These are phyloP conservation scores for Tetrahymena borealis DNA, from an alignment of 73 alveolate genomes.

Conservation along the genomic window DNA sequence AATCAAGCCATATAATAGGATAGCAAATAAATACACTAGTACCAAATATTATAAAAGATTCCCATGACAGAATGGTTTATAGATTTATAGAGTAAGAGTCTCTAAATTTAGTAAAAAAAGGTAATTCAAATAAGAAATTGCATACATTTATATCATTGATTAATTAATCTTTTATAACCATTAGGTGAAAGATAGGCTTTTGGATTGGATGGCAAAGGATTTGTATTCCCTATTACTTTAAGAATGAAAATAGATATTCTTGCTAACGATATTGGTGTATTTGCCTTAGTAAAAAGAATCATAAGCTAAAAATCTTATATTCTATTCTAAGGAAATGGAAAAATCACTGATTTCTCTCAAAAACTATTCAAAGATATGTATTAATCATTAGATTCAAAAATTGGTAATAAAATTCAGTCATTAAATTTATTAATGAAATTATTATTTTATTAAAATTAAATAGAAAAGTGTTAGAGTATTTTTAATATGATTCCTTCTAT, in stretches of 20 bases:
- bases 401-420: no score
- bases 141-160: neutral
- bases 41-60: neutral
- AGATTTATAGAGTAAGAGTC: neutral
- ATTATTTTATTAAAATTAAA: neutral
- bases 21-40: neutral
- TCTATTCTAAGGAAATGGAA: neutral
- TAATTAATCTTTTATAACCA: neutral
- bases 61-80: neutral
- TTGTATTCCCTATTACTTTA: neutral
- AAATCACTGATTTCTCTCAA: neutral
- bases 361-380: neutral
- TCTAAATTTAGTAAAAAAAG: neutral
- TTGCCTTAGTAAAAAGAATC: neutral
- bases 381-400: neutral
- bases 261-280: neutral
- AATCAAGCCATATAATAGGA: neutral
- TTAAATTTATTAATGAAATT: no score
- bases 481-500: neutral
- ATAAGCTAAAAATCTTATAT: neutral
- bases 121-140: neutral
- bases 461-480: neutral
- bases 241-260: neutral
- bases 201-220: neutral
- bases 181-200: neutral